Base-by-base conservation (phyloP, 306 rosid genomes). In the Cyamopsis tetragonoloba region DNA sequence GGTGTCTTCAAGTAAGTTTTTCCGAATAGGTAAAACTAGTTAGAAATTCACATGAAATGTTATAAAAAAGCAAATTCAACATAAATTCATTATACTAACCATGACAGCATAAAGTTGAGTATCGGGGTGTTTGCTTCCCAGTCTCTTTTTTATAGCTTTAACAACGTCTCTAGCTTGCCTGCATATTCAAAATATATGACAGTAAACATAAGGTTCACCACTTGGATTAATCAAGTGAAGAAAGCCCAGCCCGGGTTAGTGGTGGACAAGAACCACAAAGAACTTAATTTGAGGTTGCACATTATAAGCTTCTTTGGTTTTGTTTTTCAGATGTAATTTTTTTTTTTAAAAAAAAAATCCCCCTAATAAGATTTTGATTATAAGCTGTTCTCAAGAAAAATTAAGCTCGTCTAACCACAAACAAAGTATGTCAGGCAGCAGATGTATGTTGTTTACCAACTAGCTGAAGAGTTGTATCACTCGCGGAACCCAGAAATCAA, bases 81-180 rank as follows among this genome's bases (percentile, higher is more conserved):
- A 50, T 6, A 9, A 56, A 66, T 51, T 43, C 51, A 47, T 71
- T 67, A 70, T 54, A 68, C 92, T 85, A 73, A 92, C 98, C 89
- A 86, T 68, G 47, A 87, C 93, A 15, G 96, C 83, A 68, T 82
- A 89, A 56, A 89, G 89, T 74, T 89, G 98, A 56, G 92, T 27
- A 62, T 84, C 80, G 34, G 82, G 70, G 54, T 81, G 82, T 80
- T 92, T 92, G 68, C 91, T 89, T 4, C 91, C 88, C 79, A 92
- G 35, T 44, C 80, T 81, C 75, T 92, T 92, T 77, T 92, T 92
- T 31, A 92, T 86, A 47, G 88, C 92, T 82, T 92, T 92, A 15
- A 87, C 78, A 58, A 75, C 89, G 47, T 85, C 96, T 74, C 75
- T 86, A 71, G 93, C 89, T 72, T 85, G 89, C 80, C 98, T 92